Base-by-base conservation (phyloP, 805 yeast genomes). In the Brettanomyces naardenensis region DNA sequence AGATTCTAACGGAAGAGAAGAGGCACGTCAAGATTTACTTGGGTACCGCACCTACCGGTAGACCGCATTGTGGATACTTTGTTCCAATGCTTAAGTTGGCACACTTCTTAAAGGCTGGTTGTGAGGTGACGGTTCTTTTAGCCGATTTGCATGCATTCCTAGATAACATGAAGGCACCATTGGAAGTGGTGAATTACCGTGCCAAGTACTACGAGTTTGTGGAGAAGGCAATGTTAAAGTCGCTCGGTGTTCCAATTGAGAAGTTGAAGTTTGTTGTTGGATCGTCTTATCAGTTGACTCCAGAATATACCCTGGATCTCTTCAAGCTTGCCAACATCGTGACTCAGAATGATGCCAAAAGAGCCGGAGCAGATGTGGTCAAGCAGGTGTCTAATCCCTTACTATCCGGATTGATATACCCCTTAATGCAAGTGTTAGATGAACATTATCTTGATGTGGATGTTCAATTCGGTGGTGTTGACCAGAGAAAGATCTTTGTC, bases 11-110 rank as follows among this genome's bases (percentile, higher is more conserved):
- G 56, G 80, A 73, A 39, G 82, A 86, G 54, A 76, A 86, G 52
- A 78, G 95, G 52, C 85, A 92, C 11, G 62, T 94, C 48, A 83
- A 78, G 54, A 65, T 92, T 54, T 92, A 92, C 76, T 92, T 97
- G 97, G 99, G 99, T 49, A 89, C 97, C 17, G 99, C 99, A 6
- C 97, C 99, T 43, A 92, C 99, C 4, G 99, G 99, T 37, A 85
- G 77, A 64, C 96, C 97, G 32, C 99, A 92, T 65, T 89, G 97
- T 68, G 99, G 97, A 37, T 92, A 92, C 72, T 87, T 92, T 56
- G 98, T 92, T 28, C 92, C 97, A 37, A 90, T 92, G 97, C 82
- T 94, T 44, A 90, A 92, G 62, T 65, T 92, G 50, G 97, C 97
- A 2, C 89, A 92, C 59, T 87, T 90, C 60, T 73, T 92, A 61